Conservation (phyloP, 345 rosid genomes). For the Eucalyptus regnans region DNA sequence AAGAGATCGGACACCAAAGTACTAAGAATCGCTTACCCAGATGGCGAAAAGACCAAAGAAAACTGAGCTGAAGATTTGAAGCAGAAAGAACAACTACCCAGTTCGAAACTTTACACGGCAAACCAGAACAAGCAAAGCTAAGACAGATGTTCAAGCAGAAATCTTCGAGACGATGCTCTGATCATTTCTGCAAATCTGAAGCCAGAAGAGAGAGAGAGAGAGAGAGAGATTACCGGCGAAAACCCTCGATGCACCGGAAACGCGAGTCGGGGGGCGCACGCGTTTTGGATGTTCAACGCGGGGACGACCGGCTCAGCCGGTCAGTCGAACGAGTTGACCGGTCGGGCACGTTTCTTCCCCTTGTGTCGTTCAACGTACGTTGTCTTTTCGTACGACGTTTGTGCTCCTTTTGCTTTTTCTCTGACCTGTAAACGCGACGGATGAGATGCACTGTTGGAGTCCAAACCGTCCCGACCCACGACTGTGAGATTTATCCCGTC, state of each 20-base stretch:
- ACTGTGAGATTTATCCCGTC: neutral
- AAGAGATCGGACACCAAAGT: neutral
- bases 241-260: neutral
- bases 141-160: neutral
- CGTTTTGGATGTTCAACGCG: neutral
- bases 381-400: neutral
- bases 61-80: neutral
- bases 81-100: neutral
- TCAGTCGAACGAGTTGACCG: neutral
- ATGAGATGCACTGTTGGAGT: neutral
- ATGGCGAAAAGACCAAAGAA: neutral
- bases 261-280: neutral
- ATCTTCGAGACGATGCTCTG: neutral
- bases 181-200: neutral
- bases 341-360: neutral
- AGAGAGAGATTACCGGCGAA: neutral
- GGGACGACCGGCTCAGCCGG: conserved; percentile 21
- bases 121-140: neutral
- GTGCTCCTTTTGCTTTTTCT: neutral
- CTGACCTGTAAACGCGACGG: neutral
- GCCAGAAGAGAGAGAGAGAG: neutral
- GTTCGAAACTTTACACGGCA: neutral
- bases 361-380: neutral
- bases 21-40: neutral
- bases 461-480: neutral